Percentiles rank a stretch among this genome's conserved stretches.
Conservation (phyloP, 1,284 basidiomycete genomes). For the Heterobasidion parviporum region DNA sequence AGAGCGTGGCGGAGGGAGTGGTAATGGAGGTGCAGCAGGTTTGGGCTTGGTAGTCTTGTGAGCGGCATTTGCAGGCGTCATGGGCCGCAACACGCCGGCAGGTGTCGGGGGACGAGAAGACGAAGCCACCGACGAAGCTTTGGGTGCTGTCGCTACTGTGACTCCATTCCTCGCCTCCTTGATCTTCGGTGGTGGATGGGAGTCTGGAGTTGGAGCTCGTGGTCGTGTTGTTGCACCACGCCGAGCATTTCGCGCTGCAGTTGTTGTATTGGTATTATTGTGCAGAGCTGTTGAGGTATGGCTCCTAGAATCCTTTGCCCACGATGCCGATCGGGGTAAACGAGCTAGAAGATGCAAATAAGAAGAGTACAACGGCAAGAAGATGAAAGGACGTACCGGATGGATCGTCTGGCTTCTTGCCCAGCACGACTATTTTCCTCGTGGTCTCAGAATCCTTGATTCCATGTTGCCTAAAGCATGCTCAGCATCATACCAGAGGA, state of each 20-base stretch:
- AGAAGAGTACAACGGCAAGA: constrained; percentile 17
- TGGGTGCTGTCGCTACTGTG: constrained; percentile 22
- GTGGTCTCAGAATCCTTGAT: constrained; percentile 78
- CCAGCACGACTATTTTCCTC: constrained; percentile 34
- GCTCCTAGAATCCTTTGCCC: constrained; percentile 53
- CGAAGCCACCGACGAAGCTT: constrained; percentile 43
- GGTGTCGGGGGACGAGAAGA: constrained; percentile 61
- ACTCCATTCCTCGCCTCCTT: constrained; percentile 18
- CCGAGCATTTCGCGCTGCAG: constrained; percentile 12
- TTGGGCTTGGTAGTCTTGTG: constrained; percentile 31
- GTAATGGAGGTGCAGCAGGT: constrained; percentile 20
- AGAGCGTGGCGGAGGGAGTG: constrained; percentile 34
- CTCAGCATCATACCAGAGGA: constrained; percentile 8
- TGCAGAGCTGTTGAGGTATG: constrained; percentile 19
- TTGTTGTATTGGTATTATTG: constrained; percentile 23
- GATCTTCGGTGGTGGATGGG: constrained; percentile 27
- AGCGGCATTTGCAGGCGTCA: constrained; percentile 27
- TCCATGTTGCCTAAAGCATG: constrained; percentile 63
- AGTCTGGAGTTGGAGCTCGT: constrained; percentile 23
- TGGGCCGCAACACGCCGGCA: constrained; percentile 26
- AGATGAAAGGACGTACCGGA: constrained; percentile 42
- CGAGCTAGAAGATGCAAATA: constrained; percentile 27
- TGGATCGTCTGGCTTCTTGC: constrained; percentile 47
- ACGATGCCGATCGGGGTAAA: constrained; percentile 77
- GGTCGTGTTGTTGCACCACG: constrained; percentile 17